phyloP scores from a whole-genome alignment of 345 rosid species.

The Camelina neglecta region DNA sequence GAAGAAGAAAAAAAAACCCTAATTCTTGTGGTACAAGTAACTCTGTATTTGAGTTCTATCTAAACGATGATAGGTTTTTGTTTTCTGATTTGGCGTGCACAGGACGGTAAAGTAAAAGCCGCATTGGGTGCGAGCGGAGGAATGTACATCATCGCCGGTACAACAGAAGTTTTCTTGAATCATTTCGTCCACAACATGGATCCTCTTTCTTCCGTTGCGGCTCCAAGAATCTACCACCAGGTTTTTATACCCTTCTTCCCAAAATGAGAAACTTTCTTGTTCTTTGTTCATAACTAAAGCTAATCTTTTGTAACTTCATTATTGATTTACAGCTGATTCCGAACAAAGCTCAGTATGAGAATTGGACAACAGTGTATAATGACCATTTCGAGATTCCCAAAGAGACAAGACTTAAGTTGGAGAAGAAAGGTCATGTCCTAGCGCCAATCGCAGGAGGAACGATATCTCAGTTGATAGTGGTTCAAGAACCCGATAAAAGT shows the following conservation, averaged over 20 bases:
- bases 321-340: slow-evolving; percentile 53
- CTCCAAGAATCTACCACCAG: slow-evolving; percentile 73
- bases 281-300: background rate
- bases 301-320: background rate
- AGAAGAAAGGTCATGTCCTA: slow-evolving; percentile 58
- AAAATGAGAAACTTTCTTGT: slow-evolving; percentile 6
- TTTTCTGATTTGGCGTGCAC: background rate
- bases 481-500: slow-evolving; percentile 43
- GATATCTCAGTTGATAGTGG: slow-evolving; percentile 54
- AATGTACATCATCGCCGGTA: slow-evolving; percentile 56
- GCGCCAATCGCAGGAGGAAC: slow-evolving; percentile 49
- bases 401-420: slow-evolving; percentile 47
- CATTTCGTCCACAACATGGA: slow-evolving; percentile 60
- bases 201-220: slow-evolving; percentile 58
- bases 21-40: slow-evolving; percentile 13
- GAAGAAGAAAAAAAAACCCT: too few species aligned
- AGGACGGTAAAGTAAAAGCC: slow-evolving; percentile 62
- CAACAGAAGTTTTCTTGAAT: slow-evolving; percentile 59
- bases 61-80: background rate
- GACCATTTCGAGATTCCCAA: slow-evolving; percentile 60
- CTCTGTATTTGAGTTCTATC: slow-evolving; percentile 6
- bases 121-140: slow-evolving; percentile 76
- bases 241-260: slow-evolving; percentile 36
- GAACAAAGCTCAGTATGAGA: slow-evolving; percentile 52
- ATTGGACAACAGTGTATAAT: slow-evolving; percentile 56